phyloP scores from a whole-genome alignment of 1,284 basidiomycete species.

The Meripilus lineatus region DNA sequence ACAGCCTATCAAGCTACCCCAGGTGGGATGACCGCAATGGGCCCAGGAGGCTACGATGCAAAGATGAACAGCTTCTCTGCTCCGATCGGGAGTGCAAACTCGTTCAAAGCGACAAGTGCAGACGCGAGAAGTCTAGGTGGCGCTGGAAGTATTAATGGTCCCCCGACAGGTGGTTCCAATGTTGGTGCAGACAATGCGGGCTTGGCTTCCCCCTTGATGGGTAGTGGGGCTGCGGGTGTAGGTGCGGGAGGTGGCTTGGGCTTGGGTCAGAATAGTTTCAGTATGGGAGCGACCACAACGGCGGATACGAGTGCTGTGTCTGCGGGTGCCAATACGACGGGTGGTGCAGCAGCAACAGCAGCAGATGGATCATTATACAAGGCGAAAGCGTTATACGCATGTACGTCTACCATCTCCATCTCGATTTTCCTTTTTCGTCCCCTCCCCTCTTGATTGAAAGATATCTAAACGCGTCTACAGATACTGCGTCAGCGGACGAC shows the following conservation, averaged over 20 bases:
- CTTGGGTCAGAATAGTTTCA: not conserved
- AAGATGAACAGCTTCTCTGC: slow-evolving; percentile 46
- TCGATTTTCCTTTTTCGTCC: too few relatives aligned
- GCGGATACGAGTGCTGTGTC: slow-evolving; percentile 15
- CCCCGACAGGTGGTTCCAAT: slow-evolving; percentile 37
- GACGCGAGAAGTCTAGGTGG: slow-evolving; percentile 42
- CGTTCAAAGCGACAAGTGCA: slow-evolving; percentile 45
- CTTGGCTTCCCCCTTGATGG: slow-evolving; percentile 61
- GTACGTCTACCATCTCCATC: slow-evolving; percentile 52
- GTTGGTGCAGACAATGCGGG: slow-evolving; percentile 42
- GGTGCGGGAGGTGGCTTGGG: slow-evolving; percentile 40
- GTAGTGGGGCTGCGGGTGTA: slow-evolving; percentile 45
- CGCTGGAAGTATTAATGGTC: slow-evolving; percentile 33
- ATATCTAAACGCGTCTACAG: slow-evolving; percentile 45
- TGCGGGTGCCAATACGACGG: slow-evolving; percentile 15
- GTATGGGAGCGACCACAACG: slow-evolving; percentile 15
- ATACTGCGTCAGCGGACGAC: slow-evolving; percentile 90
- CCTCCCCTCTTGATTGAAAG: slow-evolving; percentile 9
- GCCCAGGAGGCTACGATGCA: slow-evolving; percentile 54
- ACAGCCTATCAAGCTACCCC: slow-evolving; percentile 35
- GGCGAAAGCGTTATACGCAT: slow-evolving; percentile 86
- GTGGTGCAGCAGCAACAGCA: slow-evolving; percentile 12
- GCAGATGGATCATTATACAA: slow-evolving; percentile 49
- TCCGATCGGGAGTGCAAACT: slow-evolving; percentile 50
- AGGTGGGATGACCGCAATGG: slow-evolving; percentile 44